A percentile compares a stretch with the other conserved stretches of the same genome.
phyloP scores from a whole-genome alignment of 148 eudicot genomes.

The Dysphania ambrosioides region DNA sequence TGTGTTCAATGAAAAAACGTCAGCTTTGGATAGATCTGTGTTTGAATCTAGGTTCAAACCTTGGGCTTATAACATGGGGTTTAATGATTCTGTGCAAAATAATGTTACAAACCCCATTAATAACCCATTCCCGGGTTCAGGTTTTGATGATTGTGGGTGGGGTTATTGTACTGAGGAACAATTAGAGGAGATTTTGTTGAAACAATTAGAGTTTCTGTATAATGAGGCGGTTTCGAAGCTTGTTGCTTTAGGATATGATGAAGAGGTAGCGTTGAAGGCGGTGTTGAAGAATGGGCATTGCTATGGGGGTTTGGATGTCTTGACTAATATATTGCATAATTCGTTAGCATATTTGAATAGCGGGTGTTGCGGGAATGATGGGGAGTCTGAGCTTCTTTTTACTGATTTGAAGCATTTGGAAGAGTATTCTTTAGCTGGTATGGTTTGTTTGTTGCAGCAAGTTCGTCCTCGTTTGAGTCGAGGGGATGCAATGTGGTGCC shows the following conservation, averaged over 20 bases:
- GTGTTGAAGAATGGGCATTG: slow-evolving; percentile 79
- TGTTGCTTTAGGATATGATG: slow-evolving; percentile 71
- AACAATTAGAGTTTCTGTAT: slow-evolving; percentile 76
- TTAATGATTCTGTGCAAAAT: slow-evolving; percentile 35
- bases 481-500: slow-evolving; percentile 99
- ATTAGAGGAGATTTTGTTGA: slow-evolving; percentile 71
- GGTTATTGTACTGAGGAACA: slow-evolving; percentile 96
- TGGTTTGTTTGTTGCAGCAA: slow-evolving; percentile 90
- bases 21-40: slow-evolving; percentile 34
- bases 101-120: slow-evolving; percentile 29
- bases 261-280: slow-evolving; percentile 72
- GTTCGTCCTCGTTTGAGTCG: slow-evolving; percentile 74
- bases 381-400: slow-evolving; percentile 54
- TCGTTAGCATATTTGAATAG: slow-evolving; percentile 64
- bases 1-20: no score
- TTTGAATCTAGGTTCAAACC: slow-evolving; percentile 52
- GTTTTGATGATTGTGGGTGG: slow-evolving; percentile 78
- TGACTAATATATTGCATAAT: slow-evolving; percentile 78
- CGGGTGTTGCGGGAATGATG: slow-evolving; percentile 42
- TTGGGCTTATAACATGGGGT: slow-evolving; percentile 47
- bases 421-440: slow-evolving; percentile 80
- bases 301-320: slow-evolving; percentile 88
- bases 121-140: slow-evolving; percentile 27
- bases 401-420: slow-evolving; percentile 80
- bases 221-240: slow-evolving; percentile 76